Conservation (phyloP, 371 early-diverging fungal species). For the Mucor velutinosus region DNA sequence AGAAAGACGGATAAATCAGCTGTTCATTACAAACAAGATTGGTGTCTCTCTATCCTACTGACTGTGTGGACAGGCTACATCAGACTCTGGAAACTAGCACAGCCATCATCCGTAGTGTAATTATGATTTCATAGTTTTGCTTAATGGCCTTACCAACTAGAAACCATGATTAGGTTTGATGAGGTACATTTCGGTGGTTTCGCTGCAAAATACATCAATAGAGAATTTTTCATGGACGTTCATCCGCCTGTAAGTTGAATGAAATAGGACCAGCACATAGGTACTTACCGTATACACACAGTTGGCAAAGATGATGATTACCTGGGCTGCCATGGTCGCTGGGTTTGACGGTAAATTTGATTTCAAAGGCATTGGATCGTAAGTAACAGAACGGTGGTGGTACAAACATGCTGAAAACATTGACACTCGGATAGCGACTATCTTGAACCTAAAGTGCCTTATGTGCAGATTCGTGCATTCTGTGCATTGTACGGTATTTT, state of each 20-base stretch:
- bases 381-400: conserved; percentile 42
- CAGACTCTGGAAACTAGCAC: conserved; percentile 11
- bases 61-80: conserved; percentile 16
- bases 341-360: conserved; percentile 89
- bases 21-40: background rate
- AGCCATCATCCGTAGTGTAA: conserved; percentile 19
- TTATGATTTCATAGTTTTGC: conserved; percentile 41
- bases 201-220: conserved; percentile 87
- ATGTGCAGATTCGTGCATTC: conserved; percentile 40
- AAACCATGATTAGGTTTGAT: conserved; percentile 70
- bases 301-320: conserved; percentile 95
- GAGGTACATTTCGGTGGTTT: conserved; percentile 99
- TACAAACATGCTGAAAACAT: conserved; percentile 27
- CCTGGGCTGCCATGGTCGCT: conserved; percentile 66
- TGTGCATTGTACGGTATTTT: conserved; percentile 41
- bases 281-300: background rate
- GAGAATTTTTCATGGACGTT: conserved; percentile 97
- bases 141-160: conserved; percentile 74
- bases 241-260: conserved; percentile 43
- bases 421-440: conserved; percentile 33
- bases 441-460: conserved; percentile 38
- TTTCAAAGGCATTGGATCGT: conserved; percentile 88
- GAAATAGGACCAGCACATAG: conserved; percentile 53
- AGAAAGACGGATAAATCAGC: background rate
- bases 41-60: background rate